Evolutionary conservation across 441 rosid species (phyloP).

Genomic region (Adansonia grandidieri): DNA sequence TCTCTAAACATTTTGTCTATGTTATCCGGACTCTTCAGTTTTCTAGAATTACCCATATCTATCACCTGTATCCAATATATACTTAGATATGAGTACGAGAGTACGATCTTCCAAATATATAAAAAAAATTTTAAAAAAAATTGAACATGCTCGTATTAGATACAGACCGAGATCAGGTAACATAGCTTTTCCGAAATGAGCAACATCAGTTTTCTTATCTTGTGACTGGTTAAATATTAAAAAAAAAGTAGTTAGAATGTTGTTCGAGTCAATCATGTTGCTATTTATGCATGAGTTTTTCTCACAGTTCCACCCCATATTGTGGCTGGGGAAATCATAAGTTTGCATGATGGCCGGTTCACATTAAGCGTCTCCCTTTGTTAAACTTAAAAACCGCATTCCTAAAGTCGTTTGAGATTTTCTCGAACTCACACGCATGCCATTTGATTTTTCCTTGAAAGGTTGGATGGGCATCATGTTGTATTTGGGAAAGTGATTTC

Average conservation of each 20-base stretch:
- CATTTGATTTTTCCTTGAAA: slow-evolving; percentile 26
- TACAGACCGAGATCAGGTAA: background rate
- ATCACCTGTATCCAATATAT: background rate
- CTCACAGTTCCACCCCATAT: background rate
- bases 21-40: background rate
- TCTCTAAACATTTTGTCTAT: background rate
- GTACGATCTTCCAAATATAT: background rate
- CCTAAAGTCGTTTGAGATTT: background rate
- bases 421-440: background rate
- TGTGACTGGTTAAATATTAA: background rate
- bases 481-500: slow-evolving; percentile 69
- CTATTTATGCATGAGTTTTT: background rate
- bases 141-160: background rate
- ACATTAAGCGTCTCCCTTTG: background rate
- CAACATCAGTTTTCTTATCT: background rate
- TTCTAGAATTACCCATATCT: background rate
- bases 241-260: background rate
- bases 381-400: background rate
- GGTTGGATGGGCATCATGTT: slow-evolving; percentile 75
- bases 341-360: background rate
- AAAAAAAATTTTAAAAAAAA: background rate
- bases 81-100: background rate
- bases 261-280: background rate
- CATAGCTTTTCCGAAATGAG: background rate
- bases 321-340: background rate